Evolutionary conservation across 108 stramenopile species (phyloP), one percentile per base, ranked within the genome.

Genomic region (Licmophora abbreviata): DNA sequence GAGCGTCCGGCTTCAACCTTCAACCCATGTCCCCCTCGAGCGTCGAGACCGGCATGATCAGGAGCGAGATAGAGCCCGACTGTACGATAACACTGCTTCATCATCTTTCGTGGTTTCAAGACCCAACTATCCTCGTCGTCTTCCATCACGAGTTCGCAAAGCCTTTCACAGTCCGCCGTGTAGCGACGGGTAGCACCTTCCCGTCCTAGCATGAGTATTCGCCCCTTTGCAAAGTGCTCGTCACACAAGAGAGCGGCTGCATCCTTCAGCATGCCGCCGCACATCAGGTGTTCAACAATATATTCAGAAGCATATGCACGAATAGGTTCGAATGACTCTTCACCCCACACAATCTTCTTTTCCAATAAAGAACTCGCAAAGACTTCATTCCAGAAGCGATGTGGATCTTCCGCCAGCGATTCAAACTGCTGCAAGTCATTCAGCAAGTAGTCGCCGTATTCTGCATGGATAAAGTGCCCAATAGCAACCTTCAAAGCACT

Each of bases 231-330:
- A 53, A 79, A 86, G 15, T 56, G 66, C 29, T 78, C 64, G 57
- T 86, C 63, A 2, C 63, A 48, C 3, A 86, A 45, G 30, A 86
- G 56, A 18, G 63, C 69, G 2, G 69, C 74, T 0, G 73, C 80
- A 32, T 65, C 72, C 35, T 48, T 67, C 45, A 58, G 66, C 73
- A 86, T 76, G 14, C 50, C 69, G 7, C 78, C 84, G 12, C 71
- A 63, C 40, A 86, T 74, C 77, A 86, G 74, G 47, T 86, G 84
- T 11, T 59, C 40, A 34, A 77, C 58, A 29, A 79, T 67, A 54
- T 72, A 71, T 58, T 79, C 74, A 11, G 80, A 56, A 7, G 80
- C 80, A 56, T 86, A 86, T 34, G 61, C 69, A 26, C 71, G 61
- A 4, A 69, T 61, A 21, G 74, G 73, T 53, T 82, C 77, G 11